Percentiles rank a stretch among this genome's conserved stretches.
Evolutionary conservation across 257 asterid genomes (phyloP).

Genomic region (Salvia miltiorrhiza): DNA sequence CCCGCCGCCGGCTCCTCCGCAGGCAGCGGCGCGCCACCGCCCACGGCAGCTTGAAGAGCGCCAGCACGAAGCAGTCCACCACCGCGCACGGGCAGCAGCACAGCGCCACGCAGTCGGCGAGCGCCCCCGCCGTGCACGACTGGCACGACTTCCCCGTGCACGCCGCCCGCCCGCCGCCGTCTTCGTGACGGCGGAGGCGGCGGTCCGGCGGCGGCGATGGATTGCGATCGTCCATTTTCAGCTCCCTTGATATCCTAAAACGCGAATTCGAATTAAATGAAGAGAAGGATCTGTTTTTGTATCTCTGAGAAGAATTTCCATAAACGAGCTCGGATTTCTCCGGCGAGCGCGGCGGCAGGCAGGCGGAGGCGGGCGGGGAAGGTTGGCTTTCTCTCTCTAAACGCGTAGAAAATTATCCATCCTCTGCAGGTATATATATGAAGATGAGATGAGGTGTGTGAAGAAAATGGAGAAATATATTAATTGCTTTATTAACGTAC

Average conservation of each 20-base stretch:
- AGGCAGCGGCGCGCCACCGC: constrained; percentile 64
- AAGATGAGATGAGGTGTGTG: constrained; percentile 9
- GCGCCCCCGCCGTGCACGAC: constrained; percentile 80
- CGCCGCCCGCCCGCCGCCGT: constrained; percentile 29
- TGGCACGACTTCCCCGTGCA: constrained; percentile 76
- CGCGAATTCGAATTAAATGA: not conserved
- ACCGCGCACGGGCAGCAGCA: constrained; percentile 97
- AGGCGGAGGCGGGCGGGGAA: not conserved
- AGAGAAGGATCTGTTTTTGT: too few species aligned
- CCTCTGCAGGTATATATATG: not conserved
- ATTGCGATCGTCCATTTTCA: constrained; percentile 23
- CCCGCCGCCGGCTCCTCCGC: constrained; percentile 28
- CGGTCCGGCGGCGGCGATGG: constrained; percentile 30
- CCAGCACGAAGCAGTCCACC: constrained; percentile 58
- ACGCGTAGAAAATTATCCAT: not conserved
- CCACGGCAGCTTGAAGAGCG: constrained; percentile 77
- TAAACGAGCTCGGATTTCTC: not conserved
- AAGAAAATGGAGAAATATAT: constrained; percentile 10
- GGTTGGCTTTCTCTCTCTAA: not conserved
- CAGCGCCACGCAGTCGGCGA: constrained; percentile 95
- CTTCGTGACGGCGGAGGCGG: constrained; percentile 27
- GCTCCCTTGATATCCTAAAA: not conserved
- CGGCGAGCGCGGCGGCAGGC: not conserved
- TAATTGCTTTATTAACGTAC: constrained; percentile 30
- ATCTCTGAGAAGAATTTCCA: not conserved